These are phyloP conservation scores for Tillandsia fasciculata DNA, from an alignment of 176 grass and related monocot species.

Conservation along the genomic window DNA sequence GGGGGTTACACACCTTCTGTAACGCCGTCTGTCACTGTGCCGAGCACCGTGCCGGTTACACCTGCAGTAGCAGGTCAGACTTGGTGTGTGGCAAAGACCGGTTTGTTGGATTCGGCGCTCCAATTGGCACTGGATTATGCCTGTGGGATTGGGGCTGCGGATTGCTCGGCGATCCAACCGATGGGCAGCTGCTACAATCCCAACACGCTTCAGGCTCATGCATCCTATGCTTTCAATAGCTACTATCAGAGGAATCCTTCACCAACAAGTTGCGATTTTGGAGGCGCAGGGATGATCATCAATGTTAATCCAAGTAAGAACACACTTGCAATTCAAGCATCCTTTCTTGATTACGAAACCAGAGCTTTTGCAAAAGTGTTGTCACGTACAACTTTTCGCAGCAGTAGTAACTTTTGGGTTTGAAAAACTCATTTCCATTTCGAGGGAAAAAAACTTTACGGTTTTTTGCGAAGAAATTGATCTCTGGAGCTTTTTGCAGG, in stretches of 20 bases:
- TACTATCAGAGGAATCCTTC: conserved; percentile 88
- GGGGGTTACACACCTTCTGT: neutral
- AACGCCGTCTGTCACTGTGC: conserved; percentile 32
- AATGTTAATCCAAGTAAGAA: conserved; percentile 81
- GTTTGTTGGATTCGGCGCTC: conserved; percentile 27
- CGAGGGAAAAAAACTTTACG: too few relatives aligned
- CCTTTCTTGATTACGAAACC: neutral
- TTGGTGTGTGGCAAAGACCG: conserved; percentile 81
- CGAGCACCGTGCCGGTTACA: conserved; percentile 20
- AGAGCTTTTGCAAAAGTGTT: neutral
- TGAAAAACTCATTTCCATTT: too few relatives aligned
- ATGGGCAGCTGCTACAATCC: conserved; percentile 85
- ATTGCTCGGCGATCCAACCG: conserved; percentile 77
- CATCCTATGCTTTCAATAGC: conserved; percentile 91
- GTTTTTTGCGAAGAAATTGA: too few relatives aligned
- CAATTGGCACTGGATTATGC: conserved; percentile 77
- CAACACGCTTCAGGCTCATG: conserved; percentile 60
- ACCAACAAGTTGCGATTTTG: conserved; percentile 83
- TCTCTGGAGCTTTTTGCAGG: conserved; percentile 40
- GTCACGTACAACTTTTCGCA: neutral
- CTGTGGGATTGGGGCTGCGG: conserved; percentile 74
- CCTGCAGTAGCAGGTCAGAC: conserved; percentile 35
- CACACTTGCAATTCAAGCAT: neutral
- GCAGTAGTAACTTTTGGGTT: neutral
- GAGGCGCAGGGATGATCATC: conserved; percentile 71